Percentiles rank a stretch among this genome's conserved stretches.
These are phyloP conservation scores for Apiotrichum porosum DNA, from an alignment of 1,284 basidiomycete species.

Conservation along the genomic window DNA sequence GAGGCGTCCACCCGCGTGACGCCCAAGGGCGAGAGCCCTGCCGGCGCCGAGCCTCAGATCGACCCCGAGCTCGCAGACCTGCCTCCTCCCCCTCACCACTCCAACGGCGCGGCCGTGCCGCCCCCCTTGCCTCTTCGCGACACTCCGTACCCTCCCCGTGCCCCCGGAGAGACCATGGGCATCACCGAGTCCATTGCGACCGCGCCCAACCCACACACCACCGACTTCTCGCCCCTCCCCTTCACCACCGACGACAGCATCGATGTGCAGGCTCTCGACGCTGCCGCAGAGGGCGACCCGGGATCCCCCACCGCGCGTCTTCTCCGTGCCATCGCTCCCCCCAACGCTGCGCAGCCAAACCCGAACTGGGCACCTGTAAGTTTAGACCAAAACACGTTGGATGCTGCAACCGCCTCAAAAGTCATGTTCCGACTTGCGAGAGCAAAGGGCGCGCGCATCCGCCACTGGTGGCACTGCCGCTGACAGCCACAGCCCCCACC, in stretches of 20 bases:
- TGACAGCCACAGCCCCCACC: conserved; percentile 37
- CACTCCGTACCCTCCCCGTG: conserved; percentile 9
- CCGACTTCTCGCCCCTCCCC: conserved; percentile 37
- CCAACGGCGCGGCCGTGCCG: conserved; percentile 9
- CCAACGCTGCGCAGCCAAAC: conserved; percentile 37
- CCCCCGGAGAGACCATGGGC: conserved; percentile 24
- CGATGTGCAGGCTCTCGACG: conserved; percentile 28
- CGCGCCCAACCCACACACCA: conserved; percentile 38
- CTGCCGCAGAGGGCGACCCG: conserved; percentile 28
- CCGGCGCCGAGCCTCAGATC: conserved; percentile 20
- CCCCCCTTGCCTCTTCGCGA: neutral
- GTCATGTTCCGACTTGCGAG: neutral
- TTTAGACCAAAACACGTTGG: neutral
- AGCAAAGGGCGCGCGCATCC: neutral
- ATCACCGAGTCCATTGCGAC: conserved; percentile 40
- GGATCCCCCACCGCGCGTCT: conserved; percentile 42
- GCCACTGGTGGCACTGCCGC: conserved; percentile 20
- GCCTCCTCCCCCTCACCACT: conserved; percentile 27
- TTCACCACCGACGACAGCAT: conserved; percentile 29
- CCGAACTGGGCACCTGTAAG: conserved; percentile 42
- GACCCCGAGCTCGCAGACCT: conserved; percentile 37
- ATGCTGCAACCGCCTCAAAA: neutral
- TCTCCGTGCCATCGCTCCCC: conserved; percentile 42
- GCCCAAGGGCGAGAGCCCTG: conserved; percentile 6
- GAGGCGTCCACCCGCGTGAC: conserved; percentile 7